A percentile compares a stretch with the other conserved stretches of the same genome.
Conservation (phyloP, 331 rosid species). For the Quercus tomentella region DNA sequence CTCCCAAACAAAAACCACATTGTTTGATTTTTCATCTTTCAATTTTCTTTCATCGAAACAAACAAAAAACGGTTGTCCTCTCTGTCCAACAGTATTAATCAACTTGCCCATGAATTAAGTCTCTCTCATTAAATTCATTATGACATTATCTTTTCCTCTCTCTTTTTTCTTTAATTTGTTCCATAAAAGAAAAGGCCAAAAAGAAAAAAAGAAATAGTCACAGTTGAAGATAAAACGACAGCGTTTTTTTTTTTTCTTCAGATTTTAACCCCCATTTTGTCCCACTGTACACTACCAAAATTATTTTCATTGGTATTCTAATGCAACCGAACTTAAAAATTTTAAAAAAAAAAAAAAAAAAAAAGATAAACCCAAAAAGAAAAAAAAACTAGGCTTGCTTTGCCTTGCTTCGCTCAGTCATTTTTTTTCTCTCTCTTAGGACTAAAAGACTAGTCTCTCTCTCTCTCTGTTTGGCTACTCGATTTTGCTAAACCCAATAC, state of each 20-base stretch:
- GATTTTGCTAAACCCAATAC: constrained; percentile 49
- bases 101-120: not conserved
- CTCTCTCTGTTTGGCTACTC: constrained; percentile 25
- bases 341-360: not conserved
- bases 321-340: not conserved
- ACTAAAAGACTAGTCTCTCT: no score
- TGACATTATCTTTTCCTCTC: constrained; percentile 3
- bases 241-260: not conserved
- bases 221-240: not conserved
- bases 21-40: not conserved
- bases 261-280: not conserved
- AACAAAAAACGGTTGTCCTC: constrained; percentile 32
- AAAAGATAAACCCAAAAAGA: not conserved
- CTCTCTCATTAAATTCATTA: not conserved
- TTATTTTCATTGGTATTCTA: constrained; percentile 32
- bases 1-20: no score
- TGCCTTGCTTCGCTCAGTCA: not conserved
- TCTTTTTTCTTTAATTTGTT: not conserved
- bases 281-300: constrained; percentile 52
- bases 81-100: not conserved
- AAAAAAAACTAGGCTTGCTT: not conserved
- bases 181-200: no score
- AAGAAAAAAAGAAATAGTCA: no score
- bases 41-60: constrained; percentile 7
- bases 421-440: not conserved